Percentiles rank a stretch among this genome's conserved stretches.
These are phyloP conservation scores for Aspergillus funiculosus DNA, from an alignment of 495 filamentous ascomycete species.

Conservation along the genomic window DNA sequence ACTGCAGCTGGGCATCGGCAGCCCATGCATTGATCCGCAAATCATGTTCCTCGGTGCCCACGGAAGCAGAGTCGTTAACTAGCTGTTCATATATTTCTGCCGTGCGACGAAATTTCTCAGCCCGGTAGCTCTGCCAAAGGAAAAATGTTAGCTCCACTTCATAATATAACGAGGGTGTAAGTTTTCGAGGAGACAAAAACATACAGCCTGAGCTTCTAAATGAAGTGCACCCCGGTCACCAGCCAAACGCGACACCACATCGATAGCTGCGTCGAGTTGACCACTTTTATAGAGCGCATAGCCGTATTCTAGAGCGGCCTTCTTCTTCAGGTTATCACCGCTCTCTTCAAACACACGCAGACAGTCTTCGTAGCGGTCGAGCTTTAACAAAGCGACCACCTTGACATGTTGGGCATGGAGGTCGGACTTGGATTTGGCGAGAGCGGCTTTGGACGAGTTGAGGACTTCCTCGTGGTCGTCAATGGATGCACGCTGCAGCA, in stretches of 20 bases:
- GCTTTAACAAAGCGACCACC: slow-evolving; percentile 79
- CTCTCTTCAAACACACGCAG: slow-evolving; percentile 68
- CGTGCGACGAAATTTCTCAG: slow-evolving; percentile 72
- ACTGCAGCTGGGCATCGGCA: slow-evolving; percentile 78
- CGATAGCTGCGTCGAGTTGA: slow-evolving; percentile 62
- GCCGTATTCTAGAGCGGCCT: slow-evolving; percentile 70
- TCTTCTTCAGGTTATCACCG: slow-evolving; percentile 59
- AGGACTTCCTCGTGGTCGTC: slow-evolving; percentile 72
- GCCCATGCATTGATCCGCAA: slow-evolving; percentile 79
- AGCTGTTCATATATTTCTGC: slow-evolving; percentile 64
- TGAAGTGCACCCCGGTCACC: slow-evolving; percentile 64
- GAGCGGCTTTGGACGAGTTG: slow-evolving; percentile 60
- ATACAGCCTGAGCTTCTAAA: slow-evolving; percentile 79
- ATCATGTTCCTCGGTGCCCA: slow-evolving; percentile 73
- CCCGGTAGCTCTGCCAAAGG: slow-evolving; percentile 60
- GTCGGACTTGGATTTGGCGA: slow-evolving; percentile 59
- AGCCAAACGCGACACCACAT: slow-evolving; percentile 46
- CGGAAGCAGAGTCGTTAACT: slow-evolving; percentile 36
- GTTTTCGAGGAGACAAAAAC: slow-evolving; percentile 19
- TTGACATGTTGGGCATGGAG: slow-evolving; percentile 68
- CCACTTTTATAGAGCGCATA: slow-evolving; percentile 91
- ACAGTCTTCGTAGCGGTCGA: slow-evolving; percentile 91
- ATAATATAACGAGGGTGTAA: neutral
- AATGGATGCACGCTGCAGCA: slow-evolving; percentile 55
- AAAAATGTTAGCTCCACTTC: slow-evolving; percentile 8